Evolutionary conservation across 768 basidiomycete genomes (phyloP).

Genomic region (Dacryopinax primogenitus): DNA sequence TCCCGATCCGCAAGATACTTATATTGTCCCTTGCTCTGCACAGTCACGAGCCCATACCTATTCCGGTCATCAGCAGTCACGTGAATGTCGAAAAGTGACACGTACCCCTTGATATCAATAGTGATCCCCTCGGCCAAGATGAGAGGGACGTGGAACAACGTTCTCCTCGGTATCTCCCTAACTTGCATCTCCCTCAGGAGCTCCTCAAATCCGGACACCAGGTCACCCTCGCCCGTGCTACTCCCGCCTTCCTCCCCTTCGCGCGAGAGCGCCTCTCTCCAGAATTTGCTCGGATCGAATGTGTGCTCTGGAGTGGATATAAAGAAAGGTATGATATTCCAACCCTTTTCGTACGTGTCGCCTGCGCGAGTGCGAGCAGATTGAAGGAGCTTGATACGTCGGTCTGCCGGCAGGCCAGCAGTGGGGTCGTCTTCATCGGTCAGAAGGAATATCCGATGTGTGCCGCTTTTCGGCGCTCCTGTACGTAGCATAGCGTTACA

Average conservation of each 20-base stretch:
- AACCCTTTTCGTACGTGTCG: constrained; percentile 53
- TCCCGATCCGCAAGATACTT: constrained; percentile 73
- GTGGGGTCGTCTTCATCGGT: constrained; percentile 79
- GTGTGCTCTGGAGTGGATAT: constrained; percentile 53
- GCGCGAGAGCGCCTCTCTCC: constrained; percentile 41
- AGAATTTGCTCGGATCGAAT: constrained; percentile 67
- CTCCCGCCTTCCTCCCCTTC: constrained; percentile 39
- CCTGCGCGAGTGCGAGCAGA: constrained; percentile 10
- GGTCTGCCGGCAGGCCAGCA: neutral
- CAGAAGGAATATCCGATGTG: constrained; percentile 86
- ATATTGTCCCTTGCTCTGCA: constrained; percentile 72
- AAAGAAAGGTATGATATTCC: constrained; percentile 78
- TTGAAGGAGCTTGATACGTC: neutral
- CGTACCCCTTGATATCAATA: constrained; percentile 73
- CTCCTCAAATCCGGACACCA: constrained; percentile 39
- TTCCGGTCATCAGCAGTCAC: neutral
- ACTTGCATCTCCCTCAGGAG: constrained; percentile 48
- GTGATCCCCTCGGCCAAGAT: constrained; percentile 58
- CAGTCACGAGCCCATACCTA: constrained; percentile 79
- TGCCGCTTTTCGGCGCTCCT: constrained; percentile 73
- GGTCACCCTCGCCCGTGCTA: constrained; percentile 60
- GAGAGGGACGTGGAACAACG: constrained; percentile 70
- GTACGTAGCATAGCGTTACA: constrained; percentile 84
- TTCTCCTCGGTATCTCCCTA: constrained; percentile 70
- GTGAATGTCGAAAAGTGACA: constrained; percentile 14